Conservation (phyloP, 441 rosid genomes). For the Euphorbia neoarborescens region DNA sequence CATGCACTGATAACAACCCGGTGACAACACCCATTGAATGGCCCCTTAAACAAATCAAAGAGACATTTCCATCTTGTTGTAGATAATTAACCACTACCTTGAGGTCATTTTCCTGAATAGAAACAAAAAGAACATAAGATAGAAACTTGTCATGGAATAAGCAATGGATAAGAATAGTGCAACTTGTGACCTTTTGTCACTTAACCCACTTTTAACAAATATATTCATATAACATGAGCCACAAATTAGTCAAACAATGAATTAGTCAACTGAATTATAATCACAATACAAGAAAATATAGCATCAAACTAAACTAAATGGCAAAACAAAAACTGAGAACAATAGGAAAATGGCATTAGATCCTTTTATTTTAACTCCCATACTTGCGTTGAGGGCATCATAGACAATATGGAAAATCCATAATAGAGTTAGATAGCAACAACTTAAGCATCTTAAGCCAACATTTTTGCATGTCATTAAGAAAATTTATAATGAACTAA, state of each 20-base stretch:
- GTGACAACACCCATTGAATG: conserved; percentile 99
- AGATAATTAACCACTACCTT: conserved; percentile 75
- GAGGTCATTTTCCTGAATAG: conserved; percentile 85
- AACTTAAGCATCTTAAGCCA: too few species aligned
- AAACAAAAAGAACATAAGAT: conserved; percentile 21
- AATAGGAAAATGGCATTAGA: neutral
- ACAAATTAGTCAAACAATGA: neutral
- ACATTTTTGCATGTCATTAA: neutral
- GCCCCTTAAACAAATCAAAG: conserved; percentile 95
- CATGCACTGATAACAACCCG: conserved; percentile 43
- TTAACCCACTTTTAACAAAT: conserved; percentile 48
- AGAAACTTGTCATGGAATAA: conserved; percentile 49
- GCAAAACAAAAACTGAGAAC: neutral
- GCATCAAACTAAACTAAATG: neutral
- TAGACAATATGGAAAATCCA: neutral
- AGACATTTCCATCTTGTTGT: conserved; percentile 83
- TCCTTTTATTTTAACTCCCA: neutral
- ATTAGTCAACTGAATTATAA: conserved; percentile 45
- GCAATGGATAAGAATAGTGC: conserved; percentile 78
- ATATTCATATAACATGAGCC: conserved; percentile 6
- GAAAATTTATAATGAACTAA: neutral
- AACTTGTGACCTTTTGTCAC: conserved; percentile 86
- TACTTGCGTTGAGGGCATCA: neutral
- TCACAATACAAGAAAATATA: neutral
- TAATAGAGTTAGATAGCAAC: too few species aligned